A percentile compares a stretch with the other conserved stretches of the same genome.
These are phyloP conservation scores for Murraya koenigii DNA, from an alignment of 345 rosid genomes.

Conservation along the genomic window DNA sequence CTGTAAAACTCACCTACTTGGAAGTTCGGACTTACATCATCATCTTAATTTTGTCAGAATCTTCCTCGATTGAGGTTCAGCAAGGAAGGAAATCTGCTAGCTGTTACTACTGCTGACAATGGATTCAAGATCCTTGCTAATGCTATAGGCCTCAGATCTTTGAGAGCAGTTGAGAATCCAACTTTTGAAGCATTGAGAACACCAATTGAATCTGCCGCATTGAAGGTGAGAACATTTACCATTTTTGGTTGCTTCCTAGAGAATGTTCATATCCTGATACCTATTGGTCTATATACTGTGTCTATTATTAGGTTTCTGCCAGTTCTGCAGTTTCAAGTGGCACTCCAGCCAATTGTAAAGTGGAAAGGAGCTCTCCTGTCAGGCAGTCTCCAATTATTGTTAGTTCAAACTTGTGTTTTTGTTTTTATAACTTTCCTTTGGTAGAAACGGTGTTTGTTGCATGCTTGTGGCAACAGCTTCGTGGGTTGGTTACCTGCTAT, in stretches of 20 bases:
- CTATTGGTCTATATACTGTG: constrained; percentile 10
- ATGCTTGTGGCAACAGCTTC: background rate
- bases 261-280: constrained; percentile 13
- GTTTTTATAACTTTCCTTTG: background rate
- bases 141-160: constrained; percentile 57
- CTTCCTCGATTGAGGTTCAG: constrained; percentile 78
- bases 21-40: constrained; percentile 1
- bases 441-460: background rate
- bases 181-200: constrained; percentile 62
- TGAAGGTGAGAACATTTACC: constrained; percentile 38
- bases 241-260: constrained; percentile 10
- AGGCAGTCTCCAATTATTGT: constrained; percentile 67
- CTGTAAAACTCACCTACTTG: background rate
- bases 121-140: constrained; percentile 93
- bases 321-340: constrained; percentile 47
- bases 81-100: constrained; percentile 88
- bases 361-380: constrained; percentile 82
- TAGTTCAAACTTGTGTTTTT: constrained; percentile 12
- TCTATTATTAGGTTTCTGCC: constrained; percentile 54
- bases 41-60: constrained; percentile 40
- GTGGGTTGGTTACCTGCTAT: background rate
- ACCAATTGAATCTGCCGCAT: constrained; percentile 60
- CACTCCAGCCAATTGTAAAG: constrained; percentile 63
- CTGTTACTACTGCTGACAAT: constrained; percentile 79
- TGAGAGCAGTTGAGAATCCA: constrained; percentile 56